Evolutionary conservation across 140 eudicot genomes (phyloP).

Genomic region (Anethum foeniculum): DNA sequence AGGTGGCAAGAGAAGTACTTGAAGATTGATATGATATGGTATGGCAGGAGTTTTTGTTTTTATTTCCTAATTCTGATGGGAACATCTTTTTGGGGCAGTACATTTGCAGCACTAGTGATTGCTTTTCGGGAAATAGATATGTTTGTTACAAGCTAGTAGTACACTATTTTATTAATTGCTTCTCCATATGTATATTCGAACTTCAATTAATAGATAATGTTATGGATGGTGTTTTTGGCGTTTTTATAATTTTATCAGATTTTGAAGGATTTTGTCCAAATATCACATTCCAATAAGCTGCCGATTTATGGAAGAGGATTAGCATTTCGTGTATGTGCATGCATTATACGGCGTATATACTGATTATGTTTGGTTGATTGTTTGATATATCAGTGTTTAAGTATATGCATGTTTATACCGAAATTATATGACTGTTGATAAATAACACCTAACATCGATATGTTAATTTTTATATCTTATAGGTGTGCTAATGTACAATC

Average conservation of each 20-base stretch:
- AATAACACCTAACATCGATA: too few relatives aligned
- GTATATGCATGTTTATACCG: too few relatives aligned
- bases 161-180: not conserved
- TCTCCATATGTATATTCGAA: constrained; percentile 3
- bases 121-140: constrained; percentile 12
- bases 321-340: not conserved
- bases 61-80: not conserved
- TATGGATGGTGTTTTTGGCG: not conserved
- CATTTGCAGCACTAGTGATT: constrained; percentile 15
- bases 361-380: too few relatives aligned
- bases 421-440: too few relatives aligned
- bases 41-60: not conserved
- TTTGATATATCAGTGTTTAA: too few relatives aligned
- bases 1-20: constrained; percentile 1
- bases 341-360: too few relatives aligned
- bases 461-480: too few relatives aligned
- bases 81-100: constrained; percentile 14
- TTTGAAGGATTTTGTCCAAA: not conserved
- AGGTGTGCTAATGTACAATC: too few relatives aligned
- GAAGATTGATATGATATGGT: not conserved
- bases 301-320: too few relatives aligned
- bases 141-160: not conserved
- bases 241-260: not conserved
- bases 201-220: not conserved
- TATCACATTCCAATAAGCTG: not conserved